Percentiles rank a stretch among this genome's conserved stretches.
phyloP scores from a whole-genome alignment of 306 rosid genomes.

The Trifolium fragiferum region DNA sequence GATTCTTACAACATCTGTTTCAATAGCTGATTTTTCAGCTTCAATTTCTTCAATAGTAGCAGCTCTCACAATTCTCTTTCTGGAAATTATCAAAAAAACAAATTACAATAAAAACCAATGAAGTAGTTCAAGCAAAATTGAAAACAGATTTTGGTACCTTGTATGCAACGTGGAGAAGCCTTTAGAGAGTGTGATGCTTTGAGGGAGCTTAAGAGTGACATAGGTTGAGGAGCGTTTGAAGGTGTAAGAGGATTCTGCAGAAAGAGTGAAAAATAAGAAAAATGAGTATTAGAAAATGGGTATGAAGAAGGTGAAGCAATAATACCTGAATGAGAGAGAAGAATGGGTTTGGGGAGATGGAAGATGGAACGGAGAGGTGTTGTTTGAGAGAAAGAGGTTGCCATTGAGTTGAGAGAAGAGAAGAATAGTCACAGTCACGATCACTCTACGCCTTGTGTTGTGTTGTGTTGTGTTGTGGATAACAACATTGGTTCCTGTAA shows the following conservation, averaged over 20 bases:
- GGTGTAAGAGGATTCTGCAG: constrained; percentile 52
- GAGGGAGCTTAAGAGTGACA: constrained; percentile 48
- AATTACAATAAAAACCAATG: background rate
- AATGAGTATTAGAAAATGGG: background rate
- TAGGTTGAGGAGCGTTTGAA: constrained; percentile 59
- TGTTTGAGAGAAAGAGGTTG: constrained; percentile 64
- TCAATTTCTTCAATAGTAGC: constrained; percentile 98
- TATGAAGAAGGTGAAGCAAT: background rate
- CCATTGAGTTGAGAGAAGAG: constrained; percentile 59
- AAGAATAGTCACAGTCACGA: background rate
- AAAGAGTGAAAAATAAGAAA: constrained; percentile 3
- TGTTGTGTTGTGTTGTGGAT: too few relatives aligned
- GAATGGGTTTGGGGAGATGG: constrained; percentile 49
- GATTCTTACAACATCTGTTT: constrained; percentile 75
- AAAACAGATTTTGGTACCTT: constrained; percentile 56
- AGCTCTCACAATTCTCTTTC: constrained; percentile 64
- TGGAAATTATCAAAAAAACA: constrained; percentile 22
- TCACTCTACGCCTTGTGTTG: background rate
- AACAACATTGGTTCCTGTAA: too few relatives aligned
- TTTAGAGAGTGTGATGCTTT: constrained; percentile 41
- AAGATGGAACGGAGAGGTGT: constrained; percentile 58
- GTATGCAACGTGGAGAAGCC: constrained; percentile 34
- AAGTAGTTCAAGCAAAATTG: too few relatives aligned
- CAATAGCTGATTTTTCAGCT: constrained; percentile 81
- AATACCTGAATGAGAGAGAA: constrained; percentile 33